These are phyloP conservation scores for Podila clonocystis DNA, from an alignment of 192 early-diverging fungal genomes.

Conservation along the genomic window DNA sequence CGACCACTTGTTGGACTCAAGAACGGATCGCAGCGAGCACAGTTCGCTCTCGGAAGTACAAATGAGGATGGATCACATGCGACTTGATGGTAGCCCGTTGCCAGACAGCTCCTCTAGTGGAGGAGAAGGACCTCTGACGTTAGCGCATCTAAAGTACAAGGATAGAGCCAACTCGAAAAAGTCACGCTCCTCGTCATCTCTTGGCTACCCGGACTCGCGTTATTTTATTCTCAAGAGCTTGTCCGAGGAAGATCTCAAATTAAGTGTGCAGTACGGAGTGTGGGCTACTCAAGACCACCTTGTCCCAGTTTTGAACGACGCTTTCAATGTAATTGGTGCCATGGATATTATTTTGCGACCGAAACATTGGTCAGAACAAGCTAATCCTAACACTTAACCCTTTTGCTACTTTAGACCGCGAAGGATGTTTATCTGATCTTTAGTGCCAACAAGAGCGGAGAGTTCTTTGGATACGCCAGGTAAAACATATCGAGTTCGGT, in stretches of 20 bases:
- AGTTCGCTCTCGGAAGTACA: constrained; percentile 20
- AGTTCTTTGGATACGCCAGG: constrained; percentile 62
- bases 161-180: constrained; percentile 10
- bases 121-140: constrained; percentile 8
- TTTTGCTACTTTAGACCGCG: constrained; percentile 26
- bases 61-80: constrained; percentile 24
- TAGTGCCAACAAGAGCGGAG: constrained; percentile 63
- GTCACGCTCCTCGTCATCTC: constrained; percentile 40
- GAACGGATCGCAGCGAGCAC: not conserved
- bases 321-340: constrained; percentile 39
- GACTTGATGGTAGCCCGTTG: constrained; percentile 26
- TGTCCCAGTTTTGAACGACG: constrained; percentile 57
- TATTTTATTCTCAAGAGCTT: constrained; percentile 62
- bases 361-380: too few species aligned
- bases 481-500: not conserved
- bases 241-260: constrained; percentile 61
- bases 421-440: constrained; percentile 60
- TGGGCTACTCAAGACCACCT: constrained; percentile 63
- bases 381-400: not conserved
- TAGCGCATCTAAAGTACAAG: constrained; percentile 1
- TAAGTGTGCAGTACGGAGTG: constrained; percentile 57
- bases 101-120: constrained; percentile 28
- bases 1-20: not conserved
- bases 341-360: too few species aligned
- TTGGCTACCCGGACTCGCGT: constrained; percentile 35